Base-by-base conservation (phyloP, 441 rosid species). In the Pelargonium cotyledonis region DNA sequence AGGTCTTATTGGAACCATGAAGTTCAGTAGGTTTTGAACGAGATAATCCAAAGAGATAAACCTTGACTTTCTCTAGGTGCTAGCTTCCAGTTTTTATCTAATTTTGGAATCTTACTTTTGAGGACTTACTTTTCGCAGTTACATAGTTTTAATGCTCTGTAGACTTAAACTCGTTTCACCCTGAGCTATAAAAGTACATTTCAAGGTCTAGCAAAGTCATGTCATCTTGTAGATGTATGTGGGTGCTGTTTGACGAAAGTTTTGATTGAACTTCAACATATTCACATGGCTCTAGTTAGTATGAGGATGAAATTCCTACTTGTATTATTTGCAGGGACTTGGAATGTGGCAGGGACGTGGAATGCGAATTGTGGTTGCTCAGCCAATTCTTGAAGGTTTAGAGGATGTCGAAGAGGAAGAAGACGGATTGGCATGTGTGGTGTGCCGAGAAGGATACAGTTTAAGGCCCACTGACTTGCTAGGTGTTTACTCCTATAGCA, bases 341-440 rank as follows among this genome's bases (percentile, higher is more conserved):
- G 99, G 99, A 72, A 82, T 89, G 94, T 86, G 89, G 66, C 98
- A 76, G 84, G 99, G 89, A 74, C 78, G 99, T 67, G 99, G 98
- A 69, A 92, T 89, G 78, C 82, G 99, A 72, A 96, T 96, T 72
- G 84, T 96, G 53, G 96, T 96, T 75, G 80, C 90, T 43, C 84
- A 21, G 70, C 99, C 97, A 68, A 72, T 82, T 76, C 88, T 96
- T 31, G 99, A 96, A 89, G 99, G 99, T 70, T 77, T 92, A 68
- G 99, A 94, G 65, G 99, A 94, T 78, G 97, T 96, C 51, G 94
- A 94, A 77, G 99, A 95, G 82, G 99, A 96, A 73, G 92, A 88
- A 77, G 98, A 92, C 84, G 99, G 99, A 31, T 73, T 96, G 80
- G 97, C 99, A 70, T 94, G 99, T 76, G 92, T 96, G 98, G 99